Evolutionary conservation across 1,284 basidiomycete species (phyloP).

Genomic region (Malassezia arunalokei): DNA sequence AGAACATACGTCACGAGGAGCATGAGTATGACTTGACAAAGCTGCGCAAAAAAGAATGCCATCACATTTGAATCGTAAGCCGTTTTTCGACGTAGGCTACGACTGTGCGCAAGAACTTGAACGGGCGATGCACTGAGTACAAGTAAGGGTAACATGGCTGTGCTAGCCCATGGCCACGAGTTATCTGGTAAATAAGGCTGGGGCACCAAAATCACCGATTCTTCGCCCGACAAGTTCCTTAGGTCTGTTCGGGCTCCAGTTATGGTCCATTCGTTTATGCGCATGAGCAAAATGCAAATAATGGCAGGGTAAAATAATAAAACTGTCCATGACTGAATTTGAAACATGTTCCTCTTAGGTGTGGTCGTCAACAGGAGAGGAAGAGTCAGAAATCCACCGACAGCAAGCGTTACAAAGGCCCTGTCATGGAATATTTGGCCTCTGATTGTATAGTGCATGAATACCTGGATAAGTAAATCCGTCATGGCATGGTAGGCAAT

Average conservation of each 20-base stretch:
- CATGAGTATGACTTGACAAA: constrained; percentile 28
- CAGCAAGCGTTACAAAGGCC: constrained; percentile 34
- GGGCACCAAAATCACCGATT: background rate
- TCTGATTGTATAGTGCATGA: constrained; percentile 33
- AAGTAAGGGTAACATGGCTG: constrained; percentile 38
- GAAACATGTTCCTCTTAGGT: constrained; percentile 40
- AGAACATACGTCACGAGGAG: constrained; percentile 24
- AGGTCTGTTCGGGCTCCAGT: too few relatives aligned
- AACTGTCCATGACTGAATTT: constrained; percentile 31
- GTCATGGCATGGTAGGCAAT: constrained; percentile 41
- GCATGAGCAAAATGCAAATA: constrained; percentile 23
- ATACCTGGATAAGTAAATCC: constrained; percentile 37
- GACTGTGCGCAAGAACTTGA: constrained; percentile 41
- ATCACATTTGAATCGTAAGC: constrained; percentile 36
- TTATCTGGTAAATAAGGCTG: background rate
- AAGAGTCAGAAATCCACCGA: constrained; percentile 30
- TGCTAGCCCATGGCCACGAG: constrained; percentile 31
- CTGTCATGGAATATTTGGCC: constrained; percentile 36
- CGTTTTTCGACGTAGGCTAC: constrained; percentile 31
- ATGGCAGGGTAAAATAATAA: constrained; percentile 32
- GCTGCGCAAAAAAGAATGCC: constrained; percentile 34
- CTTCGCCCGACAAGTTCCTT: background rate
- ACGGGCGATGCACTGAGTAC: constrained; percentile 37
- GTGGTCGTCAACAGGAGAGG: constrained; percentile 39
- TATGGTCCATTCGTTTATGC: constrained; percentile 18